Evolutionary conservation across 2,329 filamentous ascomycete genomes (phyloP).

Genomic region (Ceratocystis lukuohia): DNA sequence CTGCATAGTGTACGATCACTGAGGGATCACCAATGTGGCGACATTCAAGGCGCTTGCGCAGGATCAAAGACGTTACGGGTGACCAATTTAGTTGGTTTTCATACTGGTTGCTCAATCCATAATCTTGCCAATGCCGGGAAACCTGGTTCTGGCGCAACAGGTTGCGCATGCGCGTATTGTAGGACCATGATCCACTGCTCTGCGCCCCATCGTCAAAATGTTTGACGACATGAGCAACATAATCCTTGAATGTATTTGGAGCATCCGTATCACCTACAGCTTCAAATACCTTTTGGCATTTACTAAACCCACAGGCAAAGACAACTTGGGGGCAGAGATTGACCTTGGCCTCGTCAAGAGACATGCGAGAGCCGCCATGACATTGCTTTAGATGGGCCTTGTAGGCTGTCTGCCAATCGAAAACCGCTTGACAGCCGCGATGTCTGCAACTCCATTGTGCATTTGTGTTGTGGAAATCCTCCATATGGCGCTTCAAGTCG

Average conservation of each 20-base stretch:
- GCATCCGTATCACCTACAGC: constrained; percentile 30
- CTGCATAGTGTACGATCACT: constrained; percentile 30
- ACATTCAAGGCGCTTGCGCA: constrained; percentile 35
- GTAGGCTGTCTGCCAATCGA: constrained; percentile 37
- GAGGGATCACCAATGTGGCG: constrained; percentile 32
- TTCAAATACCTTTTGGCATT: constrained; percentile 34
- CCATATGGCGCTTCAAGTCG: constrained; percentile 37
- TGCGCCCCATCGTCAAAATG: constrained; percentile 34
- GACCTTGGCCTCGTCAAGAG: constrained; percentile 31
- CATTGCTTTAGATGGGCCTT: constrained; percentile 34
- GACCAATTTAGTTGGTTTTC: constrained; percentile 31
- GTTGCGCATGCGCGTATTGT: constrained; percentile 34
- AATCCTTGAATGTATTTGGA: constrained; percentile 31
- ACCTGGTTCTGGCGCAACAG: constrained; percentile 31
- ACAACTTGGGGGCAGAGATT: constrained; percentile 35
- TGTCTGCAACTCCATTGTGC: constrained; percentile 35
- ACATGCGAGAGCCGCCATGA: constrained; percentile 32
- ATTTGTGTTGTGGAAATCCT: constrained; percentile 36
- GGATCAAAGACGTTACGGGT: constrained; percentile 30
- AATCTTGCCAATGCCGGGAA: constrained; percentile 28
- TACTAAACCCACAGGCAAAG: constrained; percentile 37
- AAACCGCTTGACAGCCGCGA: constrained; percentile 32
- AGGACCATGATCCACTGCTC: constrained; percentile 31
- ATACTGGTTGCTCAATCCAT: constrained; percentile 25
- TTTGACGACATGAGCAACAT: constrained; percentile 34